Conservation (phyloP, 768 basidiomycete species). For the Tylopilus rubrobrunneus region DNA sequence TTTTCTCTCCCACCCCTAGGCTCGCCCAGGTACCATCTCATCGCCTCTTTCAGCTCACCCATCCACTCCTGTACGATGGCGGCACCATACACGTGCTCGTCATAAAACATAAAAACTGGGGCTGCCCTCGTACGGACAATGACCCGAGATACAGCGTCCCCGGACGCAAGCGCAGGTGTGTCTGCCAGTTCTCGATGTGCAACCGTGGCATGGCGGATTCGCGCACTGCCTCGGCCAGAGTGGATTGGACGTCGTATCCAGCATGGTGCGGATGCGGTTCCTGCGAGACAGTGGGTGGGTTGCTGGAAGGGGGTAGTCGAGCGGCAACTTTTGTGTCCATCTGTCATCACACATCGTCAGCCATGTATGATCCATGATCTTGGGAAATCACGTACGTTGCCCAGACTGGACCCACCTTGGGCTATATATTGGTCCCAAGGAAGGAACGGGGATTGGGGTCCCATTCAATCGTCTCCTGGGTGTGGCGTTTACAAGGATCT, state of each 20-base stretch:
- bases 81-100: neutral
- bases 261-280: neutral
- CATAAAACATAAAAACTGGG: neutral
- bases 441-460: neutral
- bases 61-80: neutral
- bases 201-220: constrained; percentile 2
- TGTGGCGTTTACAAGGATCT: neutral
- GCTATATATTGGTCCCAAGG: constrained; percentile 12
- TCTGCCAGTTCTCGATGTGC: constrained; percentile 13
- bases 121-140: no score
- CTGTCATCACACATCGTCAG: constrained; percentile 15
- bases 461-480: neutral
- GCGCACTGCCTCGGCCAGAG: neutral
- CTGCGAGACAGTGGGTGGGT: constrained; percentile 12
- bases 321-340: constrained; percentile 33
- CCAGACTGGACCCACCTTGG: constrained; percentile 18
- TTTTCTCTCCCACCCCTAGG: neutral
- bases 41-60: neutral
- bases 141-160: constrained; percentile 33
- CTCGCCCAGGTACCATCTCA: constrained; percentile 1
- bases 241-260: neutral
- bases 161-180: constrained; percentile 39
- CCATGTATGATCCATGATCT: no score
- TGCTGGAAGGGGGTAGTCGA: constrained; percentile 15
- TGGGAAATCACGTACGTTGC: constrained; percentile 33